Base-by-base conservation (phyloP, 2,329 filamentous ascomycete genomes). In the Colletotrichum trifolii region DNA sequence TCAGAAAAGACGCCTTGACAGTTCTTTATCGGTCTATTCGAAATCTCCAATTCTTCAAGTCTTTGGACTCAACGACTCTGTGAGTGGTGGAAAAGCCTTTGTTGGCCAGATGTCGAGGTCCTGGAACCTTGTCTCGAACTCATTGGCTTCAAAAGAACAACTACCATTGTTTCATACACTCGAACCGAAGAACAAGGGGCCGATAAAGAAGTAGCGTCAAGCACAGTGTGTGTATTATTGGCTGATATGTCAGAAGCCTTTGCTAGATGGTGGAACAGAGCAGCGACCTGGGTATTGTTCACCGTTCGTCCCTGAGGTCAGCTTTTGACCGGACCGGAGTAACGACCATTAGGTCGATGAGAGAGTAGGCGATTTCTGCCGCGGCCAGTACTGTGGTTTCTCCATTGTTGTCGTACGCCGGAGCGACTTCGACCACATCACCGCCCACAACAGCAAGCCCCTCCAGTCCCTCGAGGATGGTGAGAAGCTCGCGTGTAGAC, bases 371-470 rank as follows among this genome's bases (percentile, higher is more conserved):
- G 42, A 94, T 82, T 79, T 94, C 90, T 15, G 91, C 89, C 11
- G 89, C 92, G 2, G 89, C 90, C 54, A 94, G 75, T 2, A 89
- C 88, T 4, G 92, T 96, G 35, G 86, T 88, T 78, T 95, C 92
- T 3, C 87, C 91, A 10, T 80, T 81, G 17, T 89, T 89, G 77
- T 95, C 92, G 75, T 94, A 95, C 4, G 87, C 87, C 0, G 92
- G 92, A 2, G 89, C 86, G 6, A 95, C 91, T 78, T 95, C 92
- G 4, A 95, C 92, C 52, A 95, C 86, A 78, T 95, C 92, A 0
- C 89, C 92, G 1, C 91, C 92, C 1, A 95, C 87, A 6, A 95
- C 81, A 68, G 93, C 91, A 72, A 95, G 75, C 0, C 82, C 86
- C 71, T 90, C 88, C 11, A 95, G 84, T 0, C 90, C 91, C 25